Evolutionary conservation across 495 filamentous ascomycete genomes (phyloP).

Genomic region (Podospora comata): DNA sequence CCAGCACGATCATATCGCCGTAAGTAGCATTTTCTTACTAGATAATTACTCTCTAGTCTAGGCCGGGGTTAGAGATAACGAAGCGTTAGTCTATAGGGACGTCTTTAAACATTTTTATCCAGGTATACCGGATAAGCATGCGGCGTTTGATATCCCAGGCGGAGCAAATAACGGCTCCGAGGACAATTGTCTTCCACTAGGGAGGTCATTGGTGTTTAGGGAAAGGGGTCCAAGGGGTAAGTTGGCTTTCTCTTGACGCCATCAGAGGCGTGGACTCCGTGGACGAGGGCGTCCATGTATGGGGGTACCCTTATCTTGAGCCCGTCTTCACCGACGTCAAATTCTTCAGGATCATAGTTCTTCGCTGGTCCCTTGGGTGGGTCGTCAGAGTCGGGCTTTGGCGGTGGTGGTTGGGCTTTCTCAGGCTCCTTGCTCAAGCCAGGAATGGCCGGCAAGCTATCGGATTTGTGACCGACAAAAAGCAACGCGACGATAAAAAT

Average conservation of each 20-base stretch:
- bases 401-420: too few species aligned
- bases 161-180: conserved; percentile 13
- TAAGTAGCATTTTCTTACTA: conserved; percentile 8
- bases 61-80: conserved; percentile 12
- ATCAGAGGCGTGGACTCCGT: neutral
- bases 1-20: conserved; percentile 12
- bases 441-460: too few species aligned
- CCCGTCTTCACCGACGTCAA: neutral
- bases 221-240: conserved; percentile 9
- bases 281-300: conserved; percentile 9
- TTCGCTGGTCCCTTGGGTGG: too few species aligned
- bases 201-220: conserved; percentile 3
- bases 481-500: conserved; percentile 6
- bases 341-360: too few species aligned
- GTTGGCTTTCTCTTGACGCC: conserved; percentile 10
- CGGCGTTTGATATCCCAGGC: conserved; percentile 6
- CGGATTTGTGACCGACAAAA: neutral
- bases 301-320: conserved; percentile 7
- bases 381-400: too few species aligned
- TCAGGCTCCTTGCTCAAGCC: too few species aligned
- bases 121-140: conserved; percentile 13
- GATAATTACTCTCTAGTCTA: neutral
- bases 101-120: conserved; percentile 10
- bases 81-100: conserved; percentile 11
- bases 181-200: neutral